phyloP scores from a whole-genome alignment of 257 asterid species.

The Lycium barbarum region DNA sequence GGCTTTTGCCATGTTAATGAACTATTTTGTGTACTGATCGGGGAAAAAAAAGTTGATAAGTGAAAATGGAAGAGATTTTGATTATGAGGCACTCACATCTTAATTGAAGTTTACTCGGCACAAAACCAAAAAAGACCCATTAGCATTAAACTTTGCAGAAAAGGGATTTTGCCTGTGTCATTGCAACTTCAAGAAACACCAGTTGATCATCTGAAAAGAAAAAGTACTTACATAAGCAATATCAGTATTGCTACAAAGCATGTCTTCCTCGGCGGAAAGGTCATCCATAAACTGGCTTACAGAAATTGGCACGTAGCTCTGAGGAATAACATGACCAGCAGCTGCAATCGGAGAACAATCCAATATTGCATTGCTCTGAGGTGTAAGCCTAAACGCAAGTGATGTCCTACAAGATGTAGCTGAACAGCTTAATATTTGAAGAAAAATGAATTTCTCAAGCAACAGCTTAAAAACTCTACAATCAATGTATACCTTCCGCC shows the following conservation, averaged over 20 bases:
- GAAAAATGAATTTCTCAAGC: conserved; percentile 30
- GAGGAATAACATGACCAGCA: conserved; percentile 96
- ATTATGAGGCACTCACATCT: conserved; percentile 5
- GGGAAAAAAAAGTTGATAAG: neutral
- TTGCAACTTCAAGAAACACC: conserved; percentile 24
- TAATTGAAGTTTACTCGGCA: neutral
- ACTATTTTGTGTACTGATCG: neutral
- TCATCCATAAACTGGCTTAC: conserved; percentile 96
- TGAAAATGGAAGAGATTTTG: neutral
- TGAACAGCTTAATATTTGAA: conserved; percentile 23
- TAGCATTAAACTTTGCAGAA: neutral
- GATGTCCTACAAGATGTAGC: conserved; percentile 73
- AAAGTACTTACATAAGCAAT: conserved; percentile 65
- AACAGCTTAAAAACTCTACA: conserved; percentile 29
- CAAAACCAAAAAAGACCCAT: conserved; percentile 11
- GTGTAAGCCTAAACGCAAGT: conserved; percentile 89
- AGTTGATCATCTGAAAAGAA: conserved; percentile 8
- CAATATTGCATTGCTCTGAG: conserved; percentile 89
- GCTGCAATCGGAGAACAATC: conserved; percentile 86
- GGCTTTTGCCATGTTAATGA: neutral
- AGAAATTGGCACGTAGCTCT: conserved; percentile 81
- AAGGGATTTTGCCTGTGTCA: conserved; percentile 4
- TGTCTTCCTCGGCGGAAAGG: conserved; percentile 86
- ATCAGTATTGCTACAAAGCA: conserved; percentile 59
- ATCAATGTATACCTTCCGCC: conserved; percentile 70